Conservation (phyloP, 1,139 yeast genomes). For the Scheffersomyces segobiensis region DNA sequence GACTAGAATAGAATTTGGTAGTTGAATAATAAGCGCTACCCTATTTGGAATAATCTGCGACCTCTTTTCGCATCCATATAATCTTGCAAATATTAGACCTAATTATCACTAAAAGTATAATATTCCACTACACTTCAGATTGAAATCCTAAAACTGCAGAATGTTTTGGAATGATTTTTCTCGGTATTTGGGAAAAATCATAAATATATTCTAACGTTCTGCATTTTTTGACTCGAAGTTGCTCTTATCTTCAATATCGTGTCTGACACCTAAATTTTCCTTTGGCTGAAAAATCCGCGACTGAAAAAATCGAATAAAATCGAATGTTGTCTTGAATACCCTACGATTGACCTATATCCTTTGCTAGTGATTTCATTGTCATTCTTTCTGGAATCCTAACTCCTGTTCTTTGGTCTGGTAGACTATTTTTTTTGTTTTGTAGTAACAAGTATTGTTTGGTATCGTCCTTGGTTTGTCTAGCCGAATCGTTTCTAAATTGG, state of each 20-base stretch:
- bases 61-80: neutral
- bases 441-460: neutral
- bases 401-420: neutral
- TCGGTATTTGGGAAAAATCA: neutral
- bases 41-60: neutral
- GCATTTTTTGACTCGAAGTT: neutral
- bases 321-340: neutral
- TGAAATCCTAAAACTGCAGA: neutral
- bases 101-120: neutral
- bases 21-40: neutral
- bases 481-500: neutral
- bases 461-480: neutral
- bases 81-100: neutral
- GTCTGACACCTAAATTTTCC: neutral
- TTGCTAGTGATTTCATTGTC: neutral
- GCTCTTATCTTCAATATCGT: neutral
- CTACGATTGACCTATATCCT: neutral
- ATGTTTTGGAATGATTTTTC: neutral
- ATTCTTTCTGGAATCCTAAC: neutral
- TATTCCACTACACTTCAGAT: neutral
- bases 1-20: too few relatives aligned
- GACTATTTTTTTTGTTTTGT: neutral
- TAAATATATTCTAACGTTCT: too few relatives aligned
- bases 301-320: neutral
- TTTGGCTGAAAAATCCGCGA: neutral